Evolutionary conservation across 345 rosid species (phyloP), one percentile per base, ranked within the genome.

Genomic region (Brassica juncea): DNA sequence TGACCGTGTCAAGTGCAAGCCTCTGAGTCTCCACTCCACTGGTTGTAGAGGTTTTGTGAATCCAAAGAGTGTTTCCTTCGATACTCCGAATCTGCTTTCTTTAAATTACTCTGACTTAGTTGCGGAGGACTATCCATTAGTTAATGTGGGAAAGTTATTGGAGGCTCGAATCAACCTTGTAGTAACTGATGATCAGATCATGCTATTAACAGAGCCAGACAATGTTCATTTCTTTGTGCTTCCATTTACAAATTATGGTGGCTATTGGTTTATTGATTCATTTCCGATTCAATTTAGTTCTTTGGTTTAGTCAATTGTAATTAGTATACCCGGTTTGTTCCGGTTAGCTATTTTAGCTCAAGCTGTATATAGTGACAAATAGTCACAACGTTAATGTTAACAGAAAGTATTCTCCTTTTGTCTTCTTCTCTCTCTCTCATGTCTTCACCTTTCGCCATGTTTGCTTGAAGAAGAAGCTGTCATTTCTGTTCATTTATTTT

Each of bases 1-100:
- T 47, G 12, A 47, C 16, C 19, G 64, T 12, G 77, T 39, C 75
- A 37, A 3, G 15, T 59, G 6, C 75, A n/a, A 59, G n/a, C 75
- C 12, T 59, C 74, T 61, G 1, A 70, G 19, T 54, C 55, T 47
- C 55, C 16, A 47, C 25, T 23, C 25, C 25, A 23, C 25, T 23
- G 25, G 25, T 11, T 4, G 16, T 5, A 47, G 1, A 14, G 55
- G 15, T 47, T 12, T 52, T n/a, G 57, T n/a, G n/a, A n/a, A 52
- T n/a, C 57, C 21, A 52, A n/a, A n/a, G 57, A 55, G 27, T 7
- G 10, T 55, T 55, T 55, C 27, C 3, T 55, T 55, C 19, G 61
- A 55, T 55, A 19, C 27, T 54, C 59, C 59, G 0, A 54, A 6
- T 54, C 25, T 55, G 61, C 10, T 19, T 7, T 19, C 0, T 27